Conservation (phyloP, 345 rosid species). For the Ceriops decandra region DNA sequence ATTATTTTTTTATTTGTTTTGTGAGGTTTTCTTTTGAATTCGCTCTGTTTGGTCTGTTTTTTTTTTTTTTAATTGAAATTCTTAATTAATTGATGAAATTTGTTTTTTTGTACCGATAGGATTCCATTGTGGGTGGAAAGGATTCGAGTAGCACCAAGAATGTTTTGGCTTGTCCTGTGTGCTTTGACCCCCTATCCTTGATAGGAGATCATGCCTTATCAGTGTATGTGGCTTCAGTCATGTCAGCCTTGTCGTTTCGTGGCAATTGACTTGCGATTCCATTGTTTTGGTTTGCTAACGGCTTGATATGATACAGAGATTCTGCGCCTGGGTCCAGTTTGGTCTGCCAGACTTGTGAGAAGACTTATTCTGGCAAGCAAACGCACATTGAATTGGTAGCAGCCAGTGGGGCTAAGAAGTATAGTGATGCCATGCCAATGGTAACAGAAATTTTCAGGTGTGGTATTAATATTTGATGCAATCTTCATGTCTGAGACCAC, state of each 20-base stretch:
- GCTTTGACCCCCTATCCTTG: constrained; percentile 48
- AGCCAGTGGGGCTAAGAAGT: constrained; percentile 47
- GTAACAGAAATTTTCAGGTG: constrained; percentile 58
- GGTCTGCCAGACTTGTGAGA: constrained; percentile 62
- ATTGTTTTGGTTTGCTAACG: constrained; percentile 8
- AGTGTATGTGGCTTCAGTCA: constrained; percentile 39
- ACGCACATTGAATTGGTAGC: constrained; percentile 67
- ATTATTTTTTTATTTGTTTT: too few species aligned
- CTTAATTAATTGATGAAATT: background rate
- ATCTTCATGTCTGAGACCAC: too few species aligned
- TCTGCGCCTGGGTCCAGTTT: constrained; percentile 37
- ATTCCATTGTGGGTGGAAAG: constrained; percentile 29
- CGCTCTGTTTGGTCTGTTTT: too few species aligned
- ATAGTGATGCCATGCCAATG: constrained; percentile 52
- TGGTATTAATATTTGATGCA: background rate
- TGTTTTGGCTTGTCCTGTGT: constrained; percentile 76
- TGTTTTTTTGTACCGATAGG: constrained; percentile 19
- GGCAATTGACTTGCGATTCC: background rate
- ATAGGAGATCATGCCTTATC: constrained; percentile 34
- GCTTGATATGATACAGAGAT: constrained; percentile 33
- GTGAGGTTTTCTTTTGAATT: too few species aligned
- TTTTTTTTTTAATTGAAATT: too few species aligned
- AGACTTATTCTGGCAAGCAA: constrained; percentile 48
- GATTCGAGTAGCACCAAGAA: constrained; percentile 24
- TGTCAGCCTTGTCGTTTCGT: background rate